A percentile compares a stretch with the other conserved stretches of the same genome.
These are phyloP conservation scores for Diversispora eburnea DNA, from an alignment of 192 early-diverging fungal species.

Conservation along the genomic window DNA sequence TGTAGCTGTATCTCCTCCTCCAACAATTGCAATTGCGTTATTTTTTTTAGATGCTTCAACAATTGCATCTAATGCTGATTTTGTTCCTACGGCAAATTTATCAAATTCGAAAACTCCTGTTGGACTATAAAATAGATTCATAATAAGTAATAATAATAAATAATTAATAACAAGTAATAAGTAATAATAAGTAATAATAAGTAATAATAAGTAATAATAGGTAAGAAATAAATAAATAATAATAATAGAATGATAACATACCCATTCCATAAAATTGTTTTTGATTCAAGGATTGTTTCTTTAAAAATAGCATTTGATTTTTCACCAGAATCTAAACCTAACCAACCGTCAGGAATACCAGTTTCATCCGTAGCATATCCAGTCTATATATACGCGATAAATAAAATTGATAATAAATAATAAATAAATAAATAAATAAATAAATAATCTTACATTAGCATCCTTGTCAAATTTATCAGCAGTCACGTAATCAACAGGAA, in stretches of 20 bases:
- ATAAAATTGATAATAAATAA: background rate
- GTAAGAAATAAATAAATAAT: too few relatives aligned
- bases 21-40: constrained; percentile 88
- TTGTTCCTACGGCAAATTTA: constrained; percentile 87
- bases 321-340: constrained; percentile 88
- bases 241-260: background rate
- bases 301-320: constrained; percentile 73
- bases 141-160: background rate
- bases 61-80: constrained; percentile 79
- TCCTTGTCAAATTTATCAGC: constrained; percentile 84
- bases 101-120: constrained; percentile 97
- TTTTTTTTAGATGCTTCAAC: constrained; percentile 70
- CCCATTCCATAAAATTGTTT: constrained; percentile 99
- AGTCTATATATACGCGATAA: constrained; percentile 36
- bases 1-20: constrained; percentile 97
- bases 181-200: background rate
- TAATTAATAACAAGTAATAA: background rate
- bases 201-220: background rate
- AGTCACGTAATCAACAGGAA: constrained; percentile 87
- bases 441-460: constrained; percentile 51
- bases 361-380: constrained; percentile 80
- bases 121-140: constrained; percentile 38
- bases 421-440: background rate
- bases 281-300: constrained; percentile 64
- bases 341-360: constrained; percentile 87